phyloP scores from a whole-genome alignment of 1,139 yeast genomes.

The Debaryomycetaceae sp. region DNA sequence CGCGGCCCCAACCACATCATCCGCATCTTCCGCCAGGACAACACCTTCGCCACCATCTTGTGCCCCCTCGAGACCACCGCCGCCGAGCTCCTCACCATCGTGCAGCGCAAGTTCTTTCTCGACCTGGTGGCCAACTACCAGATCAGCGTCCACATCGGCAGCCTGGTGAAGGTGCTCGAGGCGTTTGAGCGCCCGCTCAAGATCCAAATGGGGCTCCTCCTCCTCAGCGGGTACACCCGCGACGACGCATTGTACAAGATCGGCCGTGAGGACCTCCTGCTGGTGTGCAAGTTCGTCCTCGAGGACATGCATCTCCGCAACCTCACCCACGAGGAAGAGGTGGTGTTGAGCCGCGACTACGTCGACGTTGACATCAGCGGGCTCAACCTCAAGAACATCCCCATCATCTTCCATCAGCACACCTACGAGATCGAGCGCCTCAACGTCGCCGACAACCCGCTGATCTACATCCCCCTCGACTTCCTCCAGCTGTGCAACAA shows the following conservation, averaged over 20 bases:
- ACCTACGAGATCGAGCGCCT: constrained; percentile 78
- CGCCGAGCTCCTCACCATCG: constrained; percentile 61
- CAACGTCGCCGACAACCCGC: constrained; percentile 85
- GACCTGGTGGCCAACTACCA: constrained; percentile 70
- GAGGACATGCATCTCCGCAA: constrained; percentile 69
- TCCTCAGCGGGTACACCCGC: constrained; percentile 76
- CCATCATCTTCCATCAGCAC: constrained; percentile 75
- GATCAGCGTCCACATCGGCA: constrained; percentile 76
- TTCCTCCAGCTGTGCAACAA: constrained; percentile 81
- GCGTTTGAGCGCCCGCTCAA: constrained; percentile 73
- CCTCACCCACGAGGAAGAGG: constrained; percentile 64
- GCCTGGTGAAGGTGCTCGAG: constrained; percentile 68
- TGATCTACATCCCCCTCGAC: constrained; percentile 77
- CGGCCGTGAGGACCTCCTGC: constrained; percentile 86
- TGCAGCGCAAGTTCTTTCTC: constrained; percentile 74
- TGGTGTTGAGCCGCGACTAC: constrained; percentile 57
- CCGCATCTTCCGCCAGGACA: constrained; percentile 73
- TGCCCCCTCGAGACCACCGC: constrained; percentile 77
- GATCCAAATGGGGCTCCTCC: constrained; percentile 69
- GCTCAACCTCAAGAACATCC: constrained; percentile 77
- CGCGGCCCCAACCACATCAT: constrained; percentile 48
- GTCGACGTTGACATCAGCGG: constrained; percentile 73
- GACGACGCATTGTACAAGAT: constrained; percentile 71
- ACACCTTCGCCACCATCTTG: constrained; percentile 75
- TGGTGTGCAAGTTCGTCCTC: constrained; percentile 78